Base-by-base conservation (phyloP, 164 flowering plant species). In the Dillenia turbinata region DNA sequence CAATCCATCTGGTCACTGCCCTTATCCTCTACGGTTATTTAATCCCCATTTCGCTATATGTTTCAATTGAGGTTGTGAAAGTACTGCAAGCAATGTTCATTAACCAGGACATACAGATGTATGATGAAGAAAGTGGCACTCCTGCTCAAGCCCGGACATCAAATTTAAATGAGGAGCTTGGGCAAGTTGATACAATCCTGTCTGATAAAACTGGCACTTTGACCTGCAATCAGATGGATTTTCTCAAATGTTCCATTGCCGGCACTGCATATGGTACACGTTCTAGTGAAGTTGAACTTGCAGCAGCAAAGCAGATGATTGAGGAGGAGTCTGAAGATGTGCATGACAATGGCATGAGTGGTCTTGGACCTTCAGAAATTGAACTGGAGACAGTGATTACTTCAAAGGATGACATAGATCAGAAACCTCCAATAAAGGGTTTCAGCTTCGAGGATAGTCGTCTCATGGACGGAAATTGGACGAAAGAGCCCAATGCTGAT, bases 171-270 rank as follows among this genome's bases (percentile, higher is more conserved):
- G 98, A 92, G 80, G 98, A 92, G 75, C 78, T 92, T 66, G 98
- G 98, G n/a, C 96, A 89, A 75, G 96, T 92, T 16, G 92, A 89
- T 64, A 92, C 90, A 9, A 89, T 92, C 68, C 88, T 89, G 17
- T 86, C 98, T 51, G 96, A 92, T 76, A 92, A 92, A 82, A 92
- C 98, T 14, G 98, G 98, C 33, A 92, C 98, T 48, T 76, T 92
- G 61, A 92, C 98, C 17, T 88, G 98, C 77, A 94, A 94, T 66
- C 97, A 94, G 75, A 94, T 94, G 98, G 97, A 90, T 58, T 94
- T 91, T 69, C 73, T 86, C 4, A 94, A 91, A 79, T 90, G 98
- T 70, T 89, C 93, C 46, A 89, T 94, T 78, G 96, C 91, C 24
- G 98, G 98, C 9, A 74, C 65, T 72, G 74, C 96, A 14, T 94